Conservation (phyloP, 1,139 yeast genomes). For the Yamadazyma pseudoaaseri region DNA sequence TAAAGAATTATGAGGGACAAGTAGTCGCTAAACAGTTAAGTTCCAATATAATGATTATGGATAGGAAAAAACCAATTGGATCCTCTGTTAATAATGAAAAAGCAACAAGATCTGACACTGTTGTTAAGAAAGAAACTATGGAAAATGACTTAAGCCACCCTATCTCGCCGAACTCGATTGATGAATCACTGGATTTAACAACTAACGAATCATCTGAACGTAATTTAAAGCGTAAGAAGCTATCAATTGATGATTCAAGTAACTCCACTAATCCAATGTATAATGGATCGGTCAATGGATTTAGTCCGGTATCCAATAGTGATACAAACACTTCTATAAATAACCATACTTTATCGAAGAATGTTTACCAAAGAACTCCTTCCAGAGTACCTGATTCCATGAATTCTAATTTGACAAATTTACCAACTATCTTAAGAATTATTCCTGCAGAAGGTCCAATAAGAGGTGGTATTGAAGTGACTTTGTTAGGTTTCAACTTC, state of each 20-base stretch:
- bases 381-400: conserved; percentile 15
- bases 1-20: conserved; percentile 57
- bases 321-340: conserved; percentile 27
- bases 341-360: conserved; percentile 8
- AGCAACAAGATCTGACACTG: conserved; percentile 2
- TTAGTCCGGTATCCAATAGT: conserved; percentile 46
- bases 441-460: conserved; percentile 95
- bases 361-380: conserved; percentile 11
- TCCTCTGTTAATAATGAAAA: conserved; percentile 6
- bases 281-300: conserved; percentile 41
- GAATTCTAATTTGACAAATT: conserved; percentile 17
- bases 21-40: conserved; percentile 74
- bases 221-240: conserved; percentile 40
- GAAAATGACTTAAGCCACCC: conserved; percentile 25
- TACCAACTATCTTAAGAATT: conserved; percentile 73
- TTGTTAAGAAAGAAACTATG: conserved; percentile 10
- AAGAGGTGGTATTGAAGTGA: conserved; percentile 93
- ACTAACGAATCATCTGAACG: conserved; percentile 42
- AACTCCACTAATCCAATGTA: conserved; percentile 44
- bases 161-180: conserved; percentile 63
- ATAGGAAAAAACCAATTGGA: conserved; percentile 61
- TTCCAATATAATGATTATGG: conserved; percentile 84
- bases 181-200: conserved; percentile 64
- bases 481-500: conserved; percentile 83
- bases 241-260: conserved; percentile 44